Conservation (phyloP, 2,329 filamentous ascomycete species). For the Botrytis cinerea region DNA sequence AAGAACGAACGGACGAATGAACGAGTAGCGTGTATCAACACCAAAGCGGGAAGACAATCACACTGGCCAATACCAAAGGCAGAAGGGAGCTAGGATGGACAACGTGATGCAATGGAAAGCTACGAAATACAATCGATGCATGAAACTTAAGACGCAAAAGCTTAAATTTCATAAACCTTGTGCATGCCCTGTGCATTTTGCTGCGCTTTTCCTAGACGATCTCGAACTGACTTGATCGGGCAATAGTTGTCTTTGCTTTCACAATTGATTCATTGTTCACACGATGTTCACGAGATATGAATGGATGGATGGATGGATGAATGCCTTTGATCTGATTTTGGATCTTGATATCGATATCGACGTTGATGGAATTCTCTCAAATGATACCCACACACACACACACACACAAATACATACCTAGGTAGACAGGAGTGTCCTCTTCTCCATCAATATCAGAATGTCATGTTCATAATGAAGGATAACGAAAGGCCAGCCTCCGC, state of each 20-base stretch:
- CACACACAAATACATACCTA: background rate
- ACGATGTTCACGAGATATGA: background rate
- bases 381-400: background rate
- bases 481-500: background rate
- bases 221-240: background rate
- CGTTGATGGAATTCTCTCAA: background rate
- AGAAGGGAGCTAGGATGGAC: background rate
- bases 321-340: background rate
- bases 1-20: background rate
- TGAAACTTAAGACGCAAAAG: conserved; percentile 20
- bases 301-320: background rate
- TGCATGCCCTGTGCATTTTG: background rate
- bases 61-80: background rate
- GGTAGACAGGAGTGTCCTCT: background rate
- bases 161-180: conserved; percentile 20
- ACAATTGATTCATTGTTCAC: background rate
- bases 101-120: conserved; percentile 15
- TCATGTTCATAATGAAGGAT: conserved; percentile 13
- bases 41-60: conserved; percentile 10
- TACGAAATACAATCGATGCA: conserved; percentile 1
- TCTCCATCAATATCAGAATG: conserved; percentile 11
- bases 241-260: background rate
- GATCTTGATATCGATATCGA: background rate
- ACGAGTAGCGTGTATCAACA: background rate
- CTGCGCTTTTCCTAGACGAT: background rate